Base-by-base conservation (phyloP, 2,329 filamentous ascomycete genomes). In the Beauveria sp. region DNA sequence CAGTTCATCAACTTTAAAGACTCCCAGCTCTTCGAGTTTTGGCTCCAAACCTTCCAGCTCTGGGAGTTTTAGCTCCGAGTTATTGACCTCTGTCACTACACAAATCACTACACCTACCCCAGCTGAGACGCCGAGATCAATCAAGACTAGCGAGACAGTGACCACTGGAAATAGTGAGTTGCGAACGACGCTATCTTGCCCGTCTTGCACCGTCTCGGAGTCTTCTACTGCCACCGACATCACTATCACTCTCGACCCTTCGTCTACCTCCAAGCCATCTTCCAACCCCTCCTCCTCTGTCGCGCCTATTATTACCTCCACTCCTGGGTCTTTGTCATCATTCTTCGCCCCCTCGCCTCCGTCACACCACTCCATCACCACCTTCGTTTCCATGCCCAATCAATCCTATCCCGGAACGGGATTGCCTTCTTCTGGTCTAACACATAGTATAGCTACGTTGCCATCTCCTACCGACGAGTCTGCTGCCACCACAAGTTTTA, bases 391-490 rank as follows among this genome's bases (percentile, higher is more conserved):
- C 26, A 42, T 54, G 50, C 58, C 58, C 50, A 60, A 60, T 30
- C 42, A 60, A 24, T 38, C 58, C 50, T 18, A 47, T 8, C 42
- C 58, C 5, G 58, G 50, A 46, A 54, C 50, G 6, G 50, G 58
- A n/a, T 3, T 49, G 8, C 51, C 58, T 40, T 53, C 58, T 20
- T 50, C 58, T 55, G 26, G 50, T 60, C 58, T 60, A 60, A 60
- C 58, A 54, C 50, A 54, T 16, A 60, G 45, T 54, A 54, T 60
- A 60, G 58, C 58, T 60, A 60, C 58, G 18, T 18, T 60, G 26
- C 58, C 58, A 18, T 49, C 58, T 45, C 30, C 58, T 10, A 54
- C 58, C 43, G 58, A 28, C 57, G 40, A 54, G 58, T 54, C 58
- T 20, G 42, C 28, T 49, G 40, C 58, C 22, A 52, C 18, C 14